Conservation (phyloP, 495 filamentous ascomycete species). For the Aspergillus avenaceus region DNA sequence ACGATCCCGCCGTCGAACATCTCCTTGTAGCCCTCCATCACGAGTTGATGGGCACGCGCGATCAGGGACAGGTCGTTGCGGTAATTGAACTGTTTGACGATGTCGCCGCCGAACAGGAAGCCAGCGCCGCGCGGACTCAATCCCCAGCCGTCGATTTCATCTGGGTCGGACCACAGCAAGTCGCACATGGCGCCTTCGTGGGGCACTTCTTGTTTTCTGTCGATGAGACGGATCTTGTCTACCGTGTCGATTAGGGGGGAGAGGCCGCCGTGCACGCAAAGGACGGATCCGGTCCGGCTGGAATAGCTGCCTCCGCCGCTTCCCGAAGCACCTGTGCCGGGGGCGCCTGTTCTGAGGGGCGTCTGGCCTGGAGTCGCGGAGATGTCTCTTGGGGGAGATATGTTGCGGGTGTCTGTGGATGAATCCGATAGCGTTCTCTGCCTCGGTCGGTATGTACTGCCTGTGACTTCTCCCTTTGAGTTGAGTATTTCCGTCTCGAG, state of each 20-base stretch:
- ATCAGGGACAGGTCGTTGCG: slow-evolving; percentile 87
- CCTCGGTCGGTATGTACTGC: slow-evolving; percentile 57
- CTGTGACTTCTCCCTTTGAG: slow-evolving; percentile 71
- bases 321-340: slow-evolving; percentile 73
- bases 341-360: slow-evolving; percentile 57
- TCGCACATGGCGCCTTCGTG: slow-evolving; percentile 99
- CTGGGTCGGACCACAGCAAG: slow-evolving; percentile 94
- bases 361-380: slow-evolving; percentile 37
- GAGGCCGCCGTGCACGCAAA: slow-evolving; percentile 94
- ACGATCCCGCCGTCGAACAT: slow-evolving; percentile 96
- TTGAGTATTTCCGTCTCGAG: slow-evolving; percentile 91
- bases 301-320: slow-evolving; percentile 55
- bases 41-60: slow-evolving; percentile 91
- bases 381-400: slow-evolving; percentile 44
- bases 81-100: slow-evolving; percentile 94
- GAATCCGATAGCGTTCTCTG: slow-evolving; percentile 29
- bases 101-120: slow-evolving; percentile 94
- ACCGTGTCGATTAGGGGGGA: slow-evolving; percentile 89
- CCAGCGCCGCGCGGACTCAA: slow-evolving; percentile 90
- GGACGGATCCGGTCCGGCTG: slow-evolving; percentile 72
- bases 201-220: slow-evolving; percentile 96
- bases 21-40: slow-evolving; percentile 99
- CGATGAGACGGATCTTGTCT: slow-evolving; percentile 92
- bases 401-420: slow-evolving; percentile 33
- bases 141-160: slow-evolving; percentile 98